Evolutionary conservation across 2,329 filamentous ascomycete species (phyloP).

Genomic region (Diaporthe ilicicola): DNA sequence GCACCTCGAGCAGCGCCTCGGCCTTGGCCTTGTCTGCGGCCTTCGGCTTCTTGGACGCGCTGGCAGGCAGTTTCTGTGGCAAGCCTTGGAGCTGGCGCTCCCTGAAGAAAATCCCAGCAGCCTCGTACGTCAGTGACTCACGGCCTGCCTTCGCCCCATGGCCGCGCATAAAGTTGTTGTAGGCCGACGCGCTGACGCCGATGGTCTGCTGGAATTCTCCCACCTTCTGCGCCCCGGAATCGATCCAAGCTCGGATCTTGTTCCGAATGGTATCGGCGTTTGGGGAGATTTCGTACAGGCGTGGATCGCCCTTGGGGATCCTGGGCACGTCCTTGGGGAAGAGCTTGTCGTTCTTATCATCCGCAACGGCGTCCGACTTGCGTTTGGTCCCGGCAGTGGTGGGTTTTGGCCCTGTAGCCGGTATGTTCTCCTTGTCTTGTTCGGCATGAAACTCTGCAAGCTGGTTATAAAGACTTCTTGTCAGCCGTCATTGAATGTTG

Average conservation of each 20-base stretch:
- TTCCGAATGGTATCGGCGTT: constrained; percentile 26
- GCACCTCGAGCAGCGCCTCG: constrained; percentile 35
- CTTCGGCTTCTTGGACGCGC: neutral
- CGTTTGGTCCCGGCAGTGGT: neutral
- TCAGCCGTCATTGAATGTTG: neutral
- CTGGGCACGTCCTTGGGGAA: constrained; percentile 11
- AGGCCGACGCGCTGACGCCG: constrained; percentile 50
- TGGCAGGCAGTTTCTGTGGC: constrained; percentile 42
- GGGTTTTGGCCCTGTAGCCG: neutral
- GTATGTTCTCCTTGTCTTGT: neutral
- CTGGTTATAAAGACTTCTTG: neutral
- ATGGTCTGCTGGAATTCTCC: constrained; percentile 57
- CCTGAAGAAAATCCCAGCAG: constrained; percentile 57
- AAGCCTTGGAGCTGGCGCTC: constrained; percentile 57
- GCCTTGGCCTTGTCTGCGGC: neutral
- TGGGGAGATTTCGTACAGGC: neutral
- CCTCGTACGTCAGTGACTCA: constrained; percentile 44
- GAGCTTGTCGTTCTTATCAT: constrained; percentile 3
- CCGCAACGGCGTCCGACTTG: constrained; percentile 19
- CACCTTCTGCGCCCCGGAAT: constrained; percentile 58
- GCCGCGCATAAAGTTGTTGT: constrained; percentile 58
- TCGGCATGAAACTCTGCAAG: neutral
- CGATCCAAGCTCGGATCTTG: constrained; percentile 54
- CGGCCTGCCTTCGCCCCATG: constrained; percentile 49
- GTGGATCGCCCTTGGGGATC: constrained; percentile 25